phyloP scores from a whole-genome alignment of 306 rosid genomes.

The Sphenostylis stenocarpa region DNA sequence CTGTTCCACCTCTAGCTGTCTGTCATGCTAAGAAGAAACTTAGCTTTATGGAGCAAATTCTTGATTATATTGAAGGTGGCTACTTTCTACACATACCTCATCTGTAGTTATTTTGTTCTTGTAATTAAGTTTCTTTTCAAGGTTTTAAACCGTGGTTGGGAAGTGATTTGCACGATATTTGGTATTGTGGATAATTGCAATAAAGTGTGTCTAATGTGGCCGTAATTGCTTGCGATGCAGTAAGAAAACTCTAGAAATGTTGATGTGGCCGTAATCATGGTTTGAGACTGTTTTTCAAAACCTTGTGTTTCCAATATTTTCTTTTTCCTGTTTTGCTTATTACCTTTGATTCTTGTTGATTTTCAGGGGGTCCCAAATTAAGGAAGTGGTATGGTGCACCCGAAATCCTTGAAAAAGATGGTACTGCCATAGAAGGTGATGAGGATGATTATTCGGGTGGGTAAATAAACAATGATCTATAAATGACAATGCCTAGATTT shows the following conservation, averaged over 20 bases:
- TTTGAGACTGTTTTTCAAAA: background rate
- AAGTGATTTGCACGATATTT: background rate
- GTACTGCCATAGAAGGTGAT: slow-evolving; percentile 46
- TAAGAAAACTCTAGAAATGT: background rate
- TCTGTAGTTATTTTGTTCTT: background rate
- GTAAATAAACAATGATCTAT: background rate
- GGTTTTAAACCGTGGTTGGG: background rate
- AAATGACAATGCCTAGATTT: background rate
- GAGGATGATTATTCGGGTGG: slow-evolving; percentile 60
- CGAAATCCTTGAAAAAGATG: slow-evolving; percentile 70
- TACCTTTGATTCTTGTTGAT: slow-evolving; percentile 11
- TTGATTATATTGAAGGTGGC: slow-evolving; percentile 88
- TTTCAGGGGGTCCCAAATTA: slow-evolving; percentile 84
- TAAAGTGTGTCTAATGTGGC: background rate
- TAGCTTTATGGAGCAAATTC: slow-evolving; percentile 80
- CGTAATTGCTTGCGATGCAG: background rate
- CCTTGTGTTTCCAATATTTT: background rate
- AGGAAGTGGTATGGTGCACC: slow-evolving; percentile 98
- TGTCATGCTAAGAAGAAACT: slow-evolving; percentile 83
- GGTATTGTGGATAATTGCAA: background rate
- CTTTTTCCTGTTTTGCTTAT: background rate
- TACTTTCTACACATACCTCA: background rate
- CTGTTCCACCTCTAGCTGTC: slow-evolving; percentile 19
- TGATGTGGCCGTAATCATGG: background rate
- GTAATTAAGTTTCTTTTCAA: background rate